Conservation (phyloP, 352 stramenopile genomes). For the Phytopythium helicoides region DNA sequence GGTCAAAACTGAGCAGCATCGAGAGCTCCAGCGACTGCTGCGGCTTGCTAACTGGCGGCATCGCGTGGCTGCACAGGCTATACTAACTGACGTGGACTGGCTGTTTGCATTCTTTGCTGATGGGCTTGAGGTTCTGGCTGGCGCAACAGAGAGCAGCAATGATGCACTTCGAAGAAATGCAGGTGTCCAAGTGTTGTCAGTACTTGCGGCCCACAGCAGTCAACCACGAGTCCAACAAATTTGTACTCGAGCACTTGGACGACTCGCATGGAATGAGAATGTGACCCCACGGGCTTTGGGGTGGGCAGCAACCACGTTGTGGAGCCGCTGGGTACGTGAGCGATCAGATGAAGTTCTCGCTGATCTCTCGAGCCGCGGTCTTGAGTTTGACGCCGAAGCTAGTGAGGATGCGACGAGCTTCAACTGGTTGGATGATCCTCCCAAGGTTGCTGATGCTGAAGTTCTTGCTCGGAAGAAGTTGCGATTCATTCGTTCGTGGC, state of each 20-base stretch:
- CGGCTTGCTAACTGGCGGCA: conserved; percentile 71
- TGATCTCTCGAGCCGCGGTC: conserved; percentile 18
- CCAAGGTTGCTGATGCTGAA: not conserved
- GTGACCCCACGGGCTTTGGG: conserved; percentile 47
- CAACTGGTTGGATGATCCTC: conserved; percentile 56
- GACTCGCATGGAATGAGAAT: conserved; percentile 71
- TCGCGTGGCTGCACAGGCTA: conserved; percentile 55
- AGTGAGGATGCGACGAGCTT: conserved; percentile 29
- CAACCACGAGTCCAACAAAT: conserved; percentile 38
- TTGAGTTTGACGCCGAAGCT: conserved; percentile 52
- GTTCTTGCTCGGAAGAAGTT: conserved; percentile 41
- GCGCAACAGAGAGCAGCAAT: conserved; percentile 44
- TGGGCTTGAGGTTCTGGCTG: conserved; percentile 51
- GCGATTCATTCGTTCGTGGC: conserved; percentile 49
- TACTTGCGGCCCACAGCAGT: conserved; percentile 34
- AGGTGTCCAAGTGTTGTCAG: conserved; percentile 61
- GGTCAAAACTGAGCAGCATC: conserved; percentile 46
- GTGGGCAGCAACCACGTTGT: conserved; percentile 65
- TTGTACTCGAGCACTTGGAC: conserved; percentile 49
- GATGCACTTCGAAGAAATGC: conserved; percentile 50
- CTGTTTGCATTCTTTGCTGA: conserved; percentile 71
- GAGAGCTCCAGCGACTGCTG: conserved; percentile 58
- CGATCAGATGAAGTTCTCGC: conserved; percentile 34
- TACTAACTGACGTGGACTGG: conserved; percentile 65
- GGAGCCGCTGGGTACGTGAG: conserved; percentile 49